Evolutionary conservation across 2,329 filamentous ascomycete species (phyloP).

Genomic region (Parafenestella ontariensis): DNA sequence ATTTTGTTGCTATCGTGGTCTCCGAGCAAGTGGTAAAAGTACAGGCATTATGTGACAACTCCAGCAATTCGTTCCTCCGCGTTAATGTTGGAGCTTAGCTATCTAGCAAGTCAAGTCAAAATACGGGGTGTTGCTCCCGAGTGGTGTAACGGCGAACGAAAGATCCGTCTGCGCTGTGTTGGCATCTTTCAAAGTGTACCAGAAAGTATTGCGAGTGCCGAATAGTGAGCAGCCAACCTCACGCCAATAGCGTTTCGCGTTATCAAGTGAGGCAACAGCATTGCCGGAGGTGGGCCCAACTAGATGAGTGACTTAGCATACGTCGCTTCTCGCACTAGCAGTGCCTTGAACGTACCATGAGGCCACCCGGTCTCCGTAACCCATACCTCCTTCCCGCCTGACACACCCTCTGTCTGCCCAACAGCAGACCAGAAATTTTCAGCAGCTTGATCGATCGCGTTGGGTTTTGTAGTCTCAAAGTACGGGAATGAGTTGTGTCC

Average conservation of each 20-base stretch:
- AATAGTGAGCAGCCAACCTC: slow-evolving; percentile 40
- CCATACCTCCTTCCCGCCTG: slow-evolving; percentile 75
- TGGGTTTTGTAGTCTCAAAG: slow-evolving; percentile 69
- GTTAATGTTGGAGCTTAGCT: background rate
- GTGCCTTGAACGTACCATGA: slow-evolving; percentile 7
- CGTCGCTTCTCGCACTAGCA: too few species aligned
- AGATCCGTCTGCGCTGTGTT: slow-evolving; percentile 53
- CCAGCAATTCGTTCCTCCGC: too few species aligned
- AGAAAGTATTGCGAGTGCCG: slow-evolving; percentile 34
- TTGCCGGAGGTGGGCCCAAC: slow-evolving; percentile 30
- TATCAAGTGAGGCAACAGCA: slow-evolving; percentile 33
- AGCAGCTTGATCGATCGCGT: slow-evolving; percentile 67
- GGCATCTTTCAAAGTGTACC: slow-evolving; percentile 42
- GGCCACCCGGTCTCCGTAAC: slow-evolving; percentile 90
- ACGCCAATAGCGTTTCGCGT: slow-evolving; percentile 36
- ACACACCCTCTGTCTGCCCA: slow-evolving; percentile 63
- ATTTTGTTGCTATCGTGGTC: too few species aligned
- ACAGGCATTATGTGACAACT: too few species aligned
- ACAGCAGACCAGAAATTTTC: slow-evolving; percentile 72
- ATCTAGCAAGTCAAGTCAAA: slow-evolving; percentile 61
- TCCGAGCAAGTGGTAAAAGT: too few species aligned
- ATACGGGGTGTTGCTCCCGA: slow-evolving; percentile 58
- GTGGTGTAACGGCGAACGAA: slow-evolving; percentile 62
- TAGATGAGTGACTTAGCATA: slow-evolving; percentile 1
- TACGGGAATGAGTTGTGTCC: slow-evolving; percentile 88